phyloP scores from a whole-genome alignment of 2,329 filamentous ascomycete genomes.

The Colletotrichum zoysiae region DNA sequence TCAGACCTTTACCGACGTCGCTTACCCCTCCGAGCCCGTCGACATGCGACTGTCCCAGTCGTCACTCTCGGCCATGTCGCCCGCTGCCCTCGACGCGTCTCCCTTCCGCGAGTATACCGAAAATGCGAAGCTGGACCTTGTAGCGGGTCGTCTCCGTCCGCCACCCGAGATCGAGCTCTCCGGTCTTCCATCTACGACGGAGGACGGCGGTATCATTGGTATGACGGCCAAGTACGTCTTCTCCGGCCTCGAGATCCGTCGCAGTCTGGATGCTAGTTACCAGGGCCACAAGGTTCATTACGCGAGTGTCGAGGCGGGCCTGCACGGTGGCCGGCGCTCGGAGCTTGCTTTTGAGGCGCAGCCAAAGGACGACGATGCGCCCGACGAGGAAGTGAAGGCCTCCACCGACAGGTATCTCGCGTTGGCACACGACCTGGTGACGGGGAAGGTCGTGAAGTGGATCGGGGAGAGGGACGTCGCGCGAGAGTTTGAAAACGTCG shows the following conservation, averaged over 20 bases:
- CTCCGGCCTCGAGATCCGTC: constrained; percentile 65
- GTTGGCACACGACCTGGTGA: constrained; percentile 14
- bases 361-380: not conserved
- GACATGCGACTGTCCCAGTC: constrained; percentile 62
- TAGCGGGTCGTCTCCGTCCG: constrained; percentile 56
- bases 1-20: constrained; percentile 56
- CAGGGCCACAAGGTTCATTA: constrained; percentile 62
- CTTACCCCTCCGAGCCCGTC: constrained; percentile 60
- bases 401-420: constrained; percentile 4
- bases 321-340: constrained; percentile 63
- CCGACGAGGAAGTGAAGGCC: not conserved
- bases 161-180: constrained; percentile 49
- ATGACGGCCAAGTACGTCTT: constrained; percentile 52
- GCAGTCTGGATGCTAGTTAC: constrained; percentile 58
- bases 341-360: constrained; percentile 59
- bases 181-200: not conserved
- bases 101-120: constrained; percentile 59
- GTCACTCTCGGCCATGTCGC: constrained; percentile 46
- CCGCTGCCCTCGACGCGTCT: constrained; percentile 42
- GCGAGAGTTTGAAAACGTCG: not conserved
- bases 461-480: constrained; percentile 24
- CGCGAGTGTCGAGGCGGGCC: constrained; percentile 64
- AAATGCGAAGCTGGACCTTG: constrained; percentile 60
- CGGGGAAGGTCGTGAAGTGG: constrained; percentile 27
- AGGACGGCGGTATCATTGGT: constrained; percentile 7